Evolutionary conservation across 2,329 filamentous ascomycete genomes (phyloP).

Genomic region (Dothideomycetes sp.): DNA sequence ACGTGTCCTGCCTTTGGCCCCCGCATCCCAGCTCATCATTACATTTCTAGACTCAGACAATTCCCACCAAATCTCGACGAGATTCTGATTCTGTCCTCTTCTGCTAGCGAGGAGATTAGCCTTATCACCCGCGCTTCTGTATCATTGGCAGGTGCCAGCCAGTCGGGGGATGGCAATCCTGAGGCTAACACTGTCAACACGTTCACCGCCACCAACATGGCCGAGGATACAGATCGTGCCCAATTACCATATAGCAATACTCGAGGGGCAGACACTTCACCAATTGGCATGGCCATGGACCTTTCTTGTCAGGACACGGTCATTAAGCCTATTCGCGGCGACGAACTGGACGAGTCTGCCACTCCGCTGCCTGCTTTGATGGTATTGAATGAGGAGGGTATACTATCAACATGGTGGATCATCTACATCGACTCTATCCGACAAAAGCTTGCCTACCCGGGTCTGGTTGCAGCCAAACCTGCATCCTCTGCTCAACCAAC

Average conservation of each 20-base stretch:
- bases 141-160: slow-evolving; percentile 42
- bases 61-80: slow-evolving; percentile 76
- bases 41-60: slow-evolving; percentile 63
- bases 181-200: slow-evolving; percentile 52
- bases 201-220: slow-evolving; percentile 63
- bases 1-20: slow-evolving; percentile 50
- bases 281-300: slow-evolving; percentile 72
- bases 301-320: slow-evolving; percentile 75
- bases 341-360: slow-evolving; percentile 66
- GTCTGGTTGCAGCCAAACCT: slow-evolving; percentile 41
- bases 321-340: slow-evolving; percentile 58
- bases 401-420: slow-evolving; percentile 81
- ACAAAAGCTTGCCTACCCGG: slow-evolving; percentile 60
- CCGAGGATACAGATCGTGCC: slow-evolving; percentile 64
- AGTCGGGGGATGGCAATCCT: too few relatives aligned
- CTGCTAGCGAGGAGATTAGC: slow-evolving; percentile 67
- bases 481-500: slow-evolving; percentile 9
- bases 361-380: slow-evolving; percentile 75
- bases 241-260: slow-evolving; percentile 55
- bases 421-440: slow-evolving; percentile 81
- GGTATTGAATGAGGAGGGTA: slow-evolving; percentile 78
- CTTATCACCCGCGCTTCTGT: slow-evolving; percentile 64
- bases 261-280: slow-evolving; percentile 58
- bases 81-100: slow-evolving; percentile 70
- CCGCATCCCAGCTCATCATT: slow-evolving; percentile 57